Evolutionary conservation across 371 early-diverging fungal species (phyloP), one percentile per base, ranked within the genome.

Genomic region (Umbelopsis sp.): DNA sequence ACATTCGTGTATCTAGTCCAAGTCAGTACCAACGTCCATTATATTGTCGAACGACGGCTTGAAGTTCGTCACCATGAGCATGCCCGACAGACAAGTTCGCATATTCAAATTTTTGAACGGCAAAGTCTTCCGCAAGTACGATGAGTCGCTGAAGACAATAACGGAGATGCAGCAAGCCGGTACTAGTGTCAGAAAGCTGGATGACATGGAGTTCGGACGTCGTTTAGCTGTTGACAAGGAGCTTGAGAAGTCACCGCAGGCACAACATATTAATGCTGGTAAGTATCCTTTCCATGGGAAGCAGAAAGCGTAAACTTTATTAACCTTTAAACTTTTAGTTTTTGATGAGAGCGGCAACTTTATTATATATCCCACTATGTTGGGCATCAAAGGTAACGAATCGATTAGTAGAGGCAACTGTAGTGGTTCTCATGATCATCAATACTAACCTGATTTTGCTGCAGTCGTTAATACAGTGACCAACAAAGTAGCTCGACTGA

Each of bases 141-240:
- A 97, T 70, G 99, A 98, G 74, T 90, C 92, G 50, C 74, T 97
- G 11, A 82, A 87, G 3, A 87, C 91, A 22, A 87, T 93, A 22
- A 89, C 89, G 53, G 94, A 94, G 72, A 94, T 96, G 91, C 96
- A 96, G 72, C 92, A 93, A 85, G 93, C 91, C 5, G 94, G 93
- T 5, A 93, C 93, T 20, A 85, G 90, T 7, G 74, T 86, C 44
- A 86, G 89, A 71, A 89, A 88, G 70, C 75, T 97, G 51, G 99
- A 99, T 76, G 96, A 93, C 71, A 97, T 97, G 97, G 98, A 97
- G 78, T 97, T 97, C 86, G 97, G 98, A 29, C 86, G 97, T 67
- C 85, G 99, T 63, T 71, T 97, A 52, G 97, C 97, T 4, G 85
- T 93, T 7, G 98, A 98, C 68, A 87, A 89, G 50, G 96, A 97